These are phyloP conservation scores for Moelleriella libera DNA, from an alignment of 2,329 filamentous ascomycete genomes.

Conservation along the genomic window DNA sequence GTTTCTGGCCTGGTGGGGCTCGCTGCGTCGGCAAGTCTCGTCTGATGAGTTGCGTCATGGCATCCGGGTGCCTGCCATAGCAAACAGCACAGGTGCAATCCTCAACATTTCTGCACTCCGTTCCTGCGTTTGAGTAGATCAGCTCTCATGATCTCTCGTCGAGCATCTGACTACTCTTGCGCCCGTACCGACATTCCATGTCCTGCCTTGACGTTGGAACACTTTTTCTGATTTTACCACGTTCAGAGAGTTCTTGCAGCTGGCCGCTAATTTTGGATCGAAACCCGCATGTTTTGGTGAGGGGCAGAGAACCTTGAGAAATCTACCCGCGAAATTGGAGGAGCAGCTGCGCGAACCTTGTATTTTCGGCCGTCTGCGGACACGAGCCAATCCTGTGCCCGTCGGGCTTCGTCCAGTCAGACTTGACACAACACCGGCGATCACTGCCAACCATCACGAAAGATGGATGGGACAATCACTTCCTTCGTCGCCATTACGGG, in stretches of 20 bases:
- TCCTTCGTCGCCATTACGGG: constrained; percentile 75
- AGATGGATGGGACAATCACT: constrained; percentile 60
- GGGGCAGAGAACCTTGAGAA: not conserved
- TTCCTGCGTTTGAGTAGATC: not conserved
- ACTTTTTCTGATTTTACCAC: too few relatives aligned
- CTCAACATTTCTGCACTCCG: not conserved
- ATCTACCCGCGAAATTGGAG: not conserved
- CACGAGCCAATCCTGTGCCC: too few relatives aligned
- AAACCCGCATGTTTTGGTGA: not conserved
- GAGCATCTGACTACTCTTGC: too few relatives aligned
- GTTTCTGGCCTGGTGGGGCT: not conserved
- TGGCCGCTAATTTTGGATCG: not conserved
- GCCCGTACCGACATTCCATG: too few relatives aligned
- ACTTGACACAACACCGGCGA: too few relatives aligned
- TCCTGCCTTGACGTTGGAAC: too few relatives aligned
- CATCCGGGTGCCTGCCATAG: constrained; percentile 14
- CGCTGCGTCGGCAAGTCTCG: not conserved
- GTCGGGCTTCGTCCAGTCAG: too few relatives aligned
- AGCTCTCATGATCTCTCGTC: too few relatives aligned
- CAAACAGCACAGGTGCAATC: not conserved
- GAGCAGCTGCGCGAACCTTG: not conserved
- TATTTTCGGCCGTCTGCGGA: too few relatives aligned
- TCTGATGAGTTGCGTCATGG: constrained; percentile 16
- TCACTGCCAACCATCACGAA: not conserved
- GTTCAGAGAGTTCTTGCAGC: too few relatives aligned